Base-by-base conservation (phyloP, 108 stramenopile genomes). In the Cylindrotheca fusiformis region DNA sequence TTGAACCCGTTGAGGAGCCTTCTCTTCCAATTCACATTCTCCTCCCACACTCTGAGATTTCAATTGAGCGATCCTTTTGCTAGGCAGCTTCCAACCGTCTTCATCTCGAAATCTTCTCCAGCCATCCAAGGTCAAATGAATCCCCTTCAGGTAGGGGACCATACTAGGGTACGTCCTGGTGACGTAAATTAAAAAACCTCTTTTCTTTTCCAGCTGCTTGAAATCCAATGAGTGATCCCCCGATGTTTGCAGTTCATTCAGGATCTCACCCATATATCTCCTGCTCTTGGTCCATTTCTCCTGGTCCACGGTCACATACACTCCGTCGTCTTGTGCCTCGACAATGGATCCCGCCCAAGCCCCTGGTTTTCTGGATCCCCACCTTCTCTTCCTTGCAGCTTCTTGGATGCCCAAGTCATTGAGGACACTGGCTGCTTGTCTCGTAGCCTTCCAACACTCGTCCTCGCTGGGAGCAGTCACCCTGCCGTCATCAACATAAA, bases 311-410 rank as follows among this genome's bases (percentile, higher is more conserved):
- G 20, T 20, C 4, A 26, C 49, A 4, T 23, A 32, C 48, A 75
- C 63, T 23, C 30, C 65, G 17, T 62, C 71, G 14, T 47, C 27
- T 6, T 26, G 33, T 26, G 68, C 26, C 3, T 25, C 30, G 3
- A 75, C 55, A 27, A 69, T 61, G 3, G 63, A 32, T 32, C 73
- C 79, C 12, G 77, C 83, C 79, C 83, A 84, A n/a, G 77, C 77
- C 4, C 79, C 67, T 0, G 77, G 76, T 0, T 27, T 28, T 46
- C 74, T 59, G 4, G 55, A 21, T 14, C 52, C 20, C 20, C 12
- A 8, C 4, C 68, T 1, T 2, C 73, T 23, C 32, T 83, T 83
- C 18, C 76, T 27, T 19, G 66, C 18, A 0, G 79, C 83, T 41
- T 84, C 79, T 51, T 84, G 83, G 3, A 79, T 58, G 8, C 79